Conservation (phyloP, 1,284 basidiomycete species). For the Boletus hoseneyae region DNA sequence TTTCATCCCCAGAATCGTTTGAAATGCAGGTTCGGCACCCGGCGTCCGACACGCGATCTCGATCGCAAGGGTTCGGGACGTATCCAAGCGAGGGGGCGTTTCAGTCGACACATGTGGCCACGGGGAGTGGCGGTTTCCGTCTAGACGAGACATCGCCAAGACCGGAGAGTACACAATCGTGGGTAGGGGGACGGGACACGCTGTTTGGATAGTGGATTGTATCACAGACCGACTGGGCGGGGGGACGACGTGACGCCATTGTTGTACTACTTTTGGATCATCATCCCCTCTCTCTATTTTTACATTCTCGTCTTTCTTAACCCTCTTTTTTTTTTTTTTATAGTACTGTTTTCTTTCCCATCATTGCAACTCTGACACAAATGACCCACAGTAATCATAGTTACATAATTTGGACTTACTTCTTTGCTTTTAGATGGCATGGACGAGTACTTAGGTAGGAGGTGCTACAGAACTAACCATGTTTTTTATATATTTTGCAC, state of each 20-base stretch:
- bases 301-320: not conserved
- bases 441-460: not conserved
- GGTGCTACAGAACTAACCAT: not conserved
- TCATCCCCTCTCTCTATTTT: not conserved
- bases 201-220: conserved; percentile 4
- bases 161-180: conserved; percentile 36
- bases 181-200: conserved; percentile 39
- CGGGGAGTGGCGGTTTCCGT: conserved; percentile 4
- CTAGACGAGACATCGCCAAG: conserved; percentile 22
- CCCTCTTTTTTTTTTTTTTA: not conserved
- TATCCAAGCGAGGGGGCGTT: not conserved
- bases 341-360: not conserved
- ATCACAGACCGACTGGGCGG: conserved; percentile 11
- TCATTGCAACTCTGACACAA: not conserved
- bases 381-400: not conserved
- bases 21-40: conserved; percentile 52
- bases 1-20: conserved; percentile 34
- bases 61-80: conserved; percentile 17
- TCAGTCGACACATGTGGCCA: not conserved
- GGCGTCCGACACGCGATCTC: conserved; percentile 17
- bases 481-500: not conserved
- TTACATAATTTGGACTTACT: conserved; percentile 1
- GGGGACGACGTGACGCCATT: conserved; percentile 7
- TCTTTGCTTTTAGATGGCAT: not conserved
- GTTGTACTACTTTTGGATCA: conserved; percentile 15